phyloP scores from a whole-genome alignment of 108 stramenopile species.

The Schizochytrium sp. region DNA sequence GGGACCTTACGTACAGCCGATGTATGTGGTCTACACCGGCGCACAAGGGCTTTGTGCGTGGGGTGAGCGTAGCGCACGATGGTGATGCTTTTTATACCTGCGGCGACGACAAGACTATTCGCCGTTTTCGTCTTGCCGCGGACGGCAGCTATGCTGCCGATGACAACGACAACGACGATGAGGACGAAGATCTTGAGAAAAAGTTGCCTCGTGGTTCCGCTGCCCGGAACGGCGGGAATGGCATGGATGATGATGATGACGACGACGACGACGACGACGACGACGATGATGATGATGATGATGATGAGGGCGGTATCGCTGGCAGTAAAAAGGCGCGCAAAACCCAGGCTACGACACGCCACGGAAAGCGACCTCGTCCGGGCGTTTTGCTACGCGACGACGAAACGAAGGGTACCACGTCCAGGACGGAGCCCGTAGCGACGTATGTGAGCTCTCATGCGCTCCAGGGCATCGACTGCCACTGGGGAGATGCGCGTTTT shows the following conservation, averaged over 20 bases:
- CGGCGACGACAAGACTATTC: conserved; percentile 76
- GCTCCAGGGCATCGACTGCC: conserved; percentile 87
- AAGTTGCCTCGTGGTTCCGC: background rate
- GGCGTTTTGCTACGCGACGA: background rate
- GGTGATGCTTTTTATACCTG: conserved; percentile 75
- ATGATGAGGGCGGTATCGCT: conserved; percentile 11
- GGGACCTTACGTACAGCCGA: conserved; percentile 76
- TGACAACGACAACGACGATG: conserved; percentile 23
- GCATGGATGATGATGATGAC: background rate
- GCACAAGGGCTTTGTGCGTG: conserved; percentile 48
- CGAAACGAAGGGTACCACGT: background rate
- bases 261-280: background rate
- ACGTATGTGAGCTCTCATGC: conserved; percentile 39
- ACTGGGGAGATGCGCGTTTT: conserved; percentile 58
- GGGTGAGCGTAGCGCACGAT: conserved; percentile 50
- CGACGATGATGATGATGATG: conserved; percentile 23
- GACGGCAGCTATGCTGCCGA: background rate
- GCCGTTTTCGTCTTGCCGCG: conserved; percentile 53
- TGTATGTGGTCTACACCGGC: conserved; percentile 66
- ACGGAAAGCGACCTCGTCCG: conserved; percentile 20
- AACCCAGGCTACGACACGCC: conserved; percentile 16
- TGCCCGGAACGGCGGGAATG: background rate
- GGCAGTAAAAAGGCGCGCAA: background rate
- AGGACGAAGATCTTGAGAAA: background rate
- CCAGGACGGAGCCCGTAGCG: conserved; percentile 33